phyloP scores from a whole-genome alignment of 1,284 basidiomycete species.

The Megacollybia platyphylla region DNA sequence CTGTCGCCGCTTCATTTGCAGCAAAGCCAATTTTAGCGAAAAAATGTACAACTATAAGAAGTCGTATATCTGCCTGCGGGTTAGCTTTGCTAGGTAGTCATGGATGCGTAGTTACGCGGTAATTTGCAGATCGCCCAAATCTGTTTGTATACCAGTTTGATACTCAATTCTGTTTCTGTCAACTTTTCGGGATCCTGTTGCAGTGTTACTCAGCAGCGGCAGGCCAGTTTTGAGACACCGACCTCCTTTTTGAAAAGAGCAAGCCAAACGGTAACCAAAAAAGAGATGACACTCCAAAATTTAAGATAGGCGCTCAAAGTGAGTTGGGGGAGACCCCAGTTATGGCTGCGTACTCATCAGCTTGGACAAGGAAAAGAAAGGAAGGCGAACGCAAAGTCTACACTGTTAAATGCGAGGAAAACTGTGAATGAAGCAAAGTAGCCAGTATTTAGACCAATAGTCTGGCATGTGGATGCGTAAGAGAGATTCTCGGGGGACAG shows the following conservation, averaged over 20 bases:
- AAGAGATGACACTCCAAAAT: conserved; percentile 79
- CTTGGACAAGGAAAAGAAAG: conserved; percentile 3
- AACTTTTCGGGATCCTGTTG: conserved; percentile 58
- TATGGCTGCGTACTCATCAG: conserved; percentile 28
- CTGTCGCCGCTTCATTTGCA: conserved; percentile 88
- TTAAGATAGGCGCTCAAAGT: conserved; percentile 75
- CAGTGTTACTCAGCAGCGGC: not conserved
- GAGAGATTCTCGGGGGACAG: conserved; percentile 92
- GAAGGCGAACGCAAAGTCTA: conserved; percentile 69
- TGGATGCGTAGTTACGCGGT: conserved; percentile 51
- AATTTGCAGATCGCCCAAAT: conserved; percentile 93
- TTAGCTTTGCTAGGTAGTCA: conserved; percentile 3
- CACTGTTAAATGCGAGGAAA: conserved; percentile 93
- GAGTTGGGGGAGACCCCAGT: conserved; percentile 81
- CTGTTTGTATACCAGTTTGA: conserved; percentile 83
- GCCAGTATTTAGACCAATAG: conserved; percentile 92
- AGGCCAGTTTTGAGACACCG: conserved; percentile 9
- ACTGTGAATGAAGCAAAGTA: conserved; percentile 97
- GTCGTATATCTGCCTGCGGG: conserved; percentile 67
- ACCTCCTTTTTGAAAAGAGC: conserved; percentile 85
- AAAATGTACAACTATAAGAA: conserved; percentile 79
- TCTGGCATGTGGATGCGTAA: conserved; percentile 97
- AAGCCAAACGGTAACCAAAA: conserved; percentile 80
- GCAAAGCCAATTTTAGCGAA: conserved; percentile 95
- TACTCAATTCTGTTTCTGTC: conserved; percentile 79